These are phyloP conservation scores for Boletus subparvulus DNA, from an alignment of 768 basidiomycete genomes.

Conservation along the genomic window DNA sequence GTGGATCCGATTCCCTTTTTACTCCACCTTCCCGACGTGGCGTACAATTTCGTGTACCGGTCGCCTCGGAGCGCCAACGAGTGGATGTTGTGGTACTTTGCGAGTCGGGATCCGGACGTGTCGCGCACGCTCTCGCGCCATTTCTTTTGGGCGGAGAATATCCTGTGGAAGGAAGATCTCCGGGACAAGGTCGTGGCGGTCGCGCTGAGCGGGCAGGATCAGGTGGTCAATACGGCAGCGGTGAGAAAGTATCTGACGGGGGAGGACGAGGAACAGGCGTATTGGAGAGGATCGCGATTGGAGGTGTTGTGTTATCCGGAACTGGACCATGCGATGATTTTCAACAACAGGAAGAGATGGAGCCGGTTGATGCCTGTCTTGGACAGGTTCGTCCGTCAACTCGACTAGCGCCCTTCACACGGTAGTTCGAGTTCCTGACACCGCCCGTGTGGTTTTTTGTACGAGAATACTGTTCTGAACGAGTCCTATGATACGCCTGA, in stretches of 20 bases:
- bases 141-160: constrained; percentile 67
- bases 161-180: constrained; percentile 61
- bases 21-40: constrained; percentile 60
- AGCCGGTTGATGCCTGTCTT: constrained; percentile 33
- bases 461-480: background rate
- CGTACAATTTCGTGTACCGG: constrained; percentile 67
- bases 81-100: constrained; percentile 70
- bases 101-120: constrained; percentile 61
- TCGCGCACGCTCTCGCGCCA: constrained; percentile 56
- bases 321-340: constrained; percentile 44
- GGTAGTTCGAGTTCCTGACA: background rate
- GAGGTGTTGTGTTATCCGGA: constrained; percentile 41
- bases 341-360: constrained; percentile 31
- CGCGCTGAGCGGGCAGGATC: constrained; percentile 40
- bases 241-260: constrained; percentile 43
- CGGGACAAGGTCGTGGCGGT: constrained; percentile 32
- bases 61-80: constrained; percentile 50
- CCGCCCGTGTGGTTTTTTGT: background rate
- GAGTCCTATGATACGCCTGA: background rate
- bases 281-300: constrained; percentile 33
- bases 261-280: constrained; percentile 13
- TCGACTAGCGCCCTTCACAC: background rate
- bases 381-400: constrained; percentile 27
- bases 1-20: constrained; percentile 68
- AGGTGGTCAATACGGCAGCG: constrained; percentile 40